A percentile compares a stretch with the other conserved stretches of the same genome.
phyloP scores from a whole-genome alignment of 495 filamentous ascomycete genomes.

The Lindgomyces ingoldianus region DNA sequence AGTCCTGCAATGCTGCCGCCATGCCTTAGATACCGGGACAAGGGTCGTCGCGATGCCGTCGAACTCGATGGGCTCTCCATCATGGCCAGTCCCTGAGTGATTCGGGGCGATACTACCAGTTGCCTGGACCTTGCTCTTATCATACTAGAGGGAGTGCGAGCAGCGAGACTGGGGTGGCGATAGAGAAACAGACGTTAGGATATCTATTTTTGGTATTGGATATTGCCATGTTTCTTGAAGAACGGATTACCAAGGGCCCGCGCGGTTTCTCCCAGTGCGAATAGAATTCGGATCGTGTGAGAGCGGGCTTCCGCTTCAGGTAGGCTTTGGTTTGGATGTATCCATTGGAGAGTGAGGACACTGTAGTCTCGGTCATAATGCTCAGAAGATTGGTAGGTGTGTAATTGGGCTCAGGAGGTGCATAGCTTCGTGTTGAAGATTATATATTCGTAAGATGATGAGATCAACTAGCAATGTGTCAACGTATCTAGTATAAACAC shows the following conservation, averaged over 20 bases:
- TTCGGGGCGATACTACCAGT: slow-evolving; percentile 4
- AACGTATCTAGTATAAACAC: too few relatives aligned
- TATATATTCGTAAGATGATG: too few relatives aligned
- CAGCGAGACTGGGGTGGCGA: too few relatives aligned
- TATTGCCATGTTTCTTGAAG: slow-evolving; percentile 19
- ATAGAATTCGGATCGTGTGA: slow-evolving; percentile 19
- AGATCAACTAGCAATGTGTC: too few relatives aligned
- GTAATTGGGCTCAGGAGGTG: too few relatives aligned
- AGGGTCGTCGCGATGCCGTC: slow-evolving; percentile 11
- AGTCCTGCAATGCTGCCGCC: background rate
- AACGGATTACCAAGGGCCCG: slow-evolving; percentile 12
- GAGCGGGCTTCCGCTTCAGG: slow-evolving; percentile 15
- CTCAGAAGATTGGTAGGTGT: background rate
- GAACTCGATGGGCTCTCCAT: slow-evolving; percentile 3
- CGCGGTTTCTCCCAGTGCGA: slow-evolving; percentile 23
- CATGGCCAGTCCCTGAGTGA: background rate
- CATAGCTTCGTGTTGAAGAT: too few relatives aligned
- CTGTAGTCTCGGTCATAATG: background rate
- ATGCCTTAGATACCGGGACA: background rate
- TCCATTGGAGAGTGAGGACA: too few relatives aligned
- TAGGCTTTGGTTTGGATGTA: slow-evolving; percentile 14
- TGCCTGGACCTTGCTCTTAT: background rate
- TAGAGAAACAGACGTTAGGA: too few relatives aligned
- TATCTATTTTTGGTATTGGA: slow-evolving; percentile 9
- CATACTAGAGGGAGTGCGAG: background rate